Base-by-base conservation (phyloP, 176 grass and related monocot species). In the Bolboschoenus planiculmis region DNA sequence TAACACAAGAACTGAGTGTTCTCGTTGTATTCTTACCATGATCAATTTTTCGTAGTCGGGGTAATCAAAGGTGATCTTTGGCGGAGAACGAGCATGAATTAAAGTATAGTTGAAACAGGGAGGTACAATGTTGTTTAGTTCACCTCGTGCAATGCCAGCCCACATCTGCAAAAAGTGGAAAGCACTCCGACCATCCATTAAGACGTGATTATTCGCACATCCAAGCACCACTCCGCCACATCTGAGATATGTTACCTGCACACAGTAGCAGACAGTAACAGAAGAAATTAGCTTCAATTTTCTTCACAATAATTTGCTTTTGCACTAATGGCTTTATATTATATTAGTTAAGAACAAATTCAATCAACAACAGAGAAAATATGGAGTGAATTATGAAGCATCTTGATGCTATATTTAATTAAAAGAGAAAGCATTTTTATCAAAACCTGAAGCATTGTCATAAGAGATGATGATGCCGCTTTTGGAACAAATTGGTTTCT, bases 401-500 rank as follows among this genome's bases (percentile, higher is more conserved):
- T 51, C 47, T n/a, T n/a, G 15, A 18, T 16, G 35, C 10, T 35
- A 11, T 29, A 33, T 18, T 70, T 6, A 13, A 70, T 70, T 51
- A 51, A 11, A 13, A 1, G 1, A 11, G 15, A 51, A 51, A 51
- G 15, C 0, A 51, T 11, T 51, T 1, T 35, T 51, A 51, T 51
- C 47, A 51, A 35, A 70, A 72, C 66, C 66, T 72, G 66, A n/a
- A 40, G 33, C 21, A 65, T 85, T 24, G 83, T 3, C 8, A 86
- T 16, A 3, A 77, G 29, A 0, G 78, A 55, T 1, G 67, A 1
- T 0, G 85, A 48, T 16, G 80, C 61, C 72, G 79, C 89, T 48
- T 77, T 78, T 78, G 91, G 88, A 16, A 90, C 84, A 64, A 94
- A 85, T 1, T 89, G 47, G 26, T 70, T 83, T 76, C 92, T 87